These are phyloP conservation scores for Eucalyptus polyanthemos DNA, from an alignment of 345 rosid species.

Conservation along the genomic window DNA sequence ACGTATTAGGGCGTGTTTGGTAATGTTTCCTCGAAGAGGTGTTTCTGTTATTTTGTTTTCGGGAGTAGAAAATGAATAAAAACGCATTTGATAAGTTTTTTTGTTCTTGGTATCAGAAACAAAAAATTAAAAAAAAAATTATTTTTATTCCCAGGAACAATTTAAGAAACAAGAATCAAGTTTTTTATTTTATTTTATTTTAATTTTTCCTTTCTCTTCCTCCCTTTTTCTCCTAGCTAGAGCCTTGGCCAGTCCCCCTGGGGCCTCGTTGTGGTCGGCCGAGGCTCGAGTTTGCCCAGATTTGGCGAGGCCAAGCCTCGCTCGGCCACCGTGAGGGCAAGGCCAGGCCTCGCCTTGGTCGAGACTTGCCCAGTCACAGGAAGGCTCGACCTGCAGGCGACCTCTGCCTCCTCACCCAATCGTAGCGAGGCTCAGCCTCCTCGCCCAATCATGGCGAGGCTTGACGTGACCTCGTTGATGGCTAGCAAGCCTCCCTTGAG, in stretches of 20 bases:
- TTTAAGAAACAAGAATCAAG: no score
- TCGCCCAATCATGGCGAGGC: no score
- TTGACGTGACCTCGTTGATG: accelerated
- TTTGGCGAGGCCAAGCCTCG: accelerated
- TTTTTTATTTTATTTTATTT: no score
- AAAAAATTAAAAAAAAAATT: accelerated
- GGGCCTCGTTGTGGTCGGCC: accelerated
- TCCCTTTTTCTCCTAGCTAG: no score
- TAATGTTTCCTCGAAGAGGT: accelerated
- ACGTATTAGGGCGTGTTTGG: neutral
- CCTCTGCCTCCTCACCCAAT: no score
- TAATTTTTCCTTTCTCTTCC: no score
- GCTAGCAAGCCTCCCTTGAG: accelerated
- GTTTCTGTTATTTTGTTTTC: accelerated
- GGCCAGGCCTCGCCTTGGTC: no score
- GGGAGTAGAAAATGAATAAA: no score
- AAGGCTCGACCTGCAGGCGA: no score
- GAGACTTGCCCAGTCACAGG: accelerated
- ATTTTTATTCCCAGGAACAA: accelerated
- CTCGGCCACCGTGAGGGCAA: no score
- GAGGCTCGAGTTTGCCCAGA: accelerated
- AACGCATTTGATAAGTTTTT: no score
- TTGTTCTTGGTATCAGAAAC: accelerated
- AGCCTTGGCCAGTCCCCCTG: no score
- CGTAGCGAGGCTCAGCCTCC: accelerated